These are phyloP conservation scores for Ceratobasidium sp. DNA, from an alignment of 1,284 basidiomycete genomes.

Conservation along the genomic window DNA sequence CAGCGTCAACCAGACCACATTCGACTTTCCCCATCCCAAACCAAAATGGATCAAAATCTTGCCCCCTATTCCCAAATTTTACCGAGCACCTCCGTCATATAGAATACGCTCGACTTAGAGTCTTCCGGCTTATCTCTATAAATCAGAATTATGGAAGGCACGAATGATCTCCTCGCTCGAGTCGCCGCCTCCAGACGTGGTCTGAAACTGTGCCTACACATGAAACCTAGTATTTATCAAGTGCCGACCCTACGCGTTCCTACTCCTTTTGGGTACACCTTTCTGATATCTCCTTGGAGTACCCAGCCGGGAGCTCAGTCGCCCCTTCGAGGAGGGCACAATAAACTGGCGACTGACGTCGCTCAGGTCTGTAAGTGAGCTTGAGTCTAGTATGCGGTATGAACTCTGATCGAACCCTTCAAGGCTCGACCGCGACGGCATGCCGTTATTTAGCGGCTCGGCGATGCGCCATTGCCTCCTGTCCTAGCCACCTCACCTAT, in stretches of 20 bases:
- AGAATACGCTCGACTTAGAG: neutral
- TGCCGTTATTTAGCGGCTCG: slow-evolving; percentile 13
- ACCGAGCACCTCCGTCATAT: neutral
- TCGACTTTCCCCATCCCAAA: neutral
- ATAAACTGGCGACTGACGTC: slow-evolving; percentile 15
- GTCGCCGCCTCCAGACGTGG: slow-evolving; percentile 25
- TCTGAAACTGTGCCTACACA: slow-evolving; percentile 8
- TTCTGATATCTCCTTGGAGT: slow-evolving; percentile 7
- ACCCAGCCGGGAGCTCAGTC: slow-evolving; percentile 43
- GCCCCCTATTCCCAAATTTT: neutral
- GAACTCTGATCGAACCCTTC: slow-evolving; percentile 10
- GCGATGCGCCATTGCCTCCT: slow-evolving; percentile 4
- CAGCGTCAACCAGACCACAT: neutral
- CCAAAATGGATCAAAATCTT: neutral
- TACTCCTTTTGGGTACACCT: neutral
- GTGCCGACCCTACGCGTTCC: slow-evolving; percentile 4
- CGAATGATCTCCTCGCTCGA: slow-evolving; percentile 34
- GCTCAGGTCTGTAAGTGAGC: slow-evolving; percentile 13
- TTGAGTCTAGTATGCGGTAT: slow-evolving; percentile 20
- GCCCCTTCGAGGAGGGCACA: neutral
- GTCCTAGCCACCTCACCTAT: neutral
- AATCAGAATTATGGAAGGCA: slow-evolving; percentile 1
- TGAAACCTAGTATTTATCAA: slow-evolving; percentile 9
- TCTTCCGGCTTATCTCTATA: neutral
- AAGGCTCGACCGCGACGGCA: slow-evolving; percentile 31